Evolutionary conservation across 2,329 filamentous ascomycete genomes (phyloP), one percentile per base, ranked within the genome.

Genomic region (Colletotrichum destructivum): DNA sequence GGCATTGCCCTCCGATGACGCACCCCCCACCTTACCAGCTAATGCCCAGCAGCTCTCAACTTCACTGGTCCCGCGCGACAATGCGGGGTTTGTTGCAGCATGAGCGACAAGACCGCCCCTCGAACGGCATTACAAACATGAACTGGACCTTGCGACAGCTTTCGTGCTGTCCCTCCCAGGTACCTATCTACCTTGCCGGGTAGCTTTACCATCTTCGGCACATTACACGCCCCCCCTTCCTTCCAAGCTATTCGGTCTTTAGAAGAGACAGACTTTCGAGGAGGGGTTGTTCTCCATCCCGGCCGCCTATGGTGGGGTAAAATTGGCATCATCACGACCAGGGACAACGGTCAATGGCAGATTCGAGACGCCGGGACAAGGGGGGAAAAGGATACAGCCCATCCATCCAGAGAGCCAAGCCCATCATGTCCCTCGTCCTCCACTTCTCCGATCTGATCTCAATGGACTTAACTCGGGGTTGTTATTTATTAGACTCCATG

Each of bases 391-490:
- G 44, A 61, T 51, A 40, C 46, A 51, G 46, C 21, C 44, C n/a
- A 60, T 57, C 23, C 62, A 26, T 31, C 65, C 51, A 54, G 23
- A 35, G 21, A 42, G 62, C 68, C 69, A 71, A 60, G 65, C n/a
- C 66, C 69, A 44, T 49, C 44, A 12, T 49, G 12, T 35, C 31
- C 44, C 38, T 55, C 57, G 49, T 67, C 71, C 71, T 71, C 68
- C 71, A 73, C 68, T 67, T 67, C 55, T 66, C 69, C 69, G 69
- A 72, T 64, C 69, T 49, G 69, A 72, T 69, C 59, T 72, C 66
- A 64, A 64, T 64, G 69, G 69, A 72, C 69, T 69, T 72, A 72
- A 69, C 69, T 72, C 69, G 69, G 69, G 62, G 60, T 72, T 69
- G 35, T 69, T 72, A 72, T 60, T 64, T 72, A 69, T 69, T 69